Percentiles rank a stretch among this genome's conserved stretches.
These are phyloP conservation scores for Pythium dissimile DNA, from an alignment of 352 stramenopile genomes.

Conservation along the genomic window DNA sequence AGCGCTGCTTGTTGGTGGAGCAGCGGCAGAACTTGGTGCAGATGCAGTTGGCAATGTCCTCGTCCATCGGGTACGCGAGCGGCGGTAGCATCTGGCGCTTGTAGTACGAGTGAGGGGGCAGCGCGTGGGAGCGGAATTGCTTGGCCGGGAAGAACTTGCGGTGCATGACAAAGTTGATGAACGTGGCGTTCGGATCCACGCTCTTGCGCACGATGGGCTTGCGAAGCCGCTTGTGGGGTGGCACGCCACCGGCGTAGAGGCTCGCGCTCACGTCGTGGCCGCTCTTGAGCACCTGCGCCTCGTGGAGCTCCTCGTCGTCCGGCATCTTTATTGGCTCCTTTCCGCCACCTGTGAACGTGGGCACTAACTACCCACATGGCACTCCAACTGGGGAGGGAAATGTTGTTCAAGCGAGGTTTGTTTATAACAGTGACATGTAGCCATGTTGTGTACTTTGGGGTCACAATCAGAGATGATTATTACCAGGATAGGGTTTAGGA, in stretches of 20 bases:
- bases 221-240: conserved; percentile 77
- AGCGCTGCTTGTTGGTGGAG: conserved; percentile 91
- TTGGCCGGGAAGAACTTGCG: conserved; percentile 61
- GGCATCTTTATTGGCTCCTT: too few species aligned
- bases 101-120: conserved; percentile 83
- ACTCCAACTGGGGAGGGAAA: background rate
- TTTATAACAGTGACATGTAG: conserved; percentile 18
- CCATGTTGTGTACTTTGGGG: conserved; percentile 23
- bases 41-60: conserved; percentile 74
- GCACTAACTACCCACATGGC: background rate
- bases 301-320: conserved; percentile 54
- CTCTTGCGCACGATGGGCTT: conserved; percentile 88
- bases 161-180: conserved; percentile 79
- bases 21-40: conserved; percentile 87
- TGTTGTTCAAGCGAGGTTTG: conserved; percentile 1
- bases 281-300: conserved; percentile 73
- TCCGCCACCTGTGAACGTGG: too few species aligned
- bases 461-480: too few species aligned
- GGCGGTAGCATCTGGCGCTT: conserved; percentile 81
- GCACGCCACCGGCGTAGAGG: conserved; percentile 63
- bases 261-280: conserved; percentile 69
- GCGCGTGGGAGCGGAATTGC: conserved; percentile 39
- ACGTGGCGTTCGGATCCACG: conserved; percentile 82
- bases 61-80: conserved; percentile 48
- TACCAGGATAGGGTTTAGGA: too few species aligned